Base-by-base conservation (phyloP, 2,329 filamentous ascomycete genomes). In the Annulohypoxylon truncatum region DNA sequence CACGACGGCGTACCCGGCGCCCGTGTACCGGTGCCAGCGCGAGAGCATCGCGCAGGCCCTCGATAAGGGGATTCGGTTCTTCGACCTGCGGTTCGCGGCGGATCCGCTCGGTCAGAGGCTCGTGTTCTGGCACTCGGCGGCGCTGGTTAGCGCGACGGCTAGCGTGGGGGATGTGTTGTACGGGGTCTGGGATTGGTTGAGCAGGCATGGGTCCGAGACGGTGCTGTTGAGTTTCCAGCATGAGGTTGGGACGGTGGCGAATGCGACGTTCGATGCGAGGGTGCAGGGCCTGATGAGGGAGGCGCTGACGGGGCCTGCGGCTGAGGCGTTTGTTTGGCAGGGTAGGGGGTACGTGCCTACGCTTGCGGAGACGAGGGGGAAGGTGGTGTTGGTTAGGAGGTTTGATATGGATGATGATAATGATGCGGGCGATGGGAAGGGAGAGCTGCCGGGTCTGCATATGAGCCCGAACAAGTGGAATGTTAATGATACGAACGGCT, bases 81-180 rank as follows among this genome's bases (percentile, higher is more conserved):
- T 86, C 61, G 84, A 86, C 67, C 73, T 85, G 38, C 77, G 83
- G n/a, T 83, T 81, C 69, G 83, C 82, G 2, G 76, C 81, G 29
- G 83, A 85, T 67, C 77, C 81, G 2, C 80, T 80, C 2, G 81
- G 80, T 54, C 78, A 74, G 7, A 77, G 74, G 1, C 74, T 86
- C 0, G 79, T 84, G 2, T 85, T 85, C 74, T 85, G 82, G 77
- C 84, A 86, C 68, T 75, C 76, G 5, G 66, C 79, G 29, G 83
- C 81, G 5, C 75, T 85, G 26, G 74, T 82, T 20, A 83, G 81
- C 0, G 77, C 82, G 52, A 78, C 73, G 0, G 80, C 82, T 1
- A 81, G 77, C 0, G 69, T 85, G 13, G 77, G 80, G 4, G 79
- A 82, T 67, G 78, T 84, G 0, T 70, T 85, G 2, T 83, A 81